Evolutionary conservation across 257 asterid species (phyloP).

Genomic region (Verbena officinalis): DNA sequence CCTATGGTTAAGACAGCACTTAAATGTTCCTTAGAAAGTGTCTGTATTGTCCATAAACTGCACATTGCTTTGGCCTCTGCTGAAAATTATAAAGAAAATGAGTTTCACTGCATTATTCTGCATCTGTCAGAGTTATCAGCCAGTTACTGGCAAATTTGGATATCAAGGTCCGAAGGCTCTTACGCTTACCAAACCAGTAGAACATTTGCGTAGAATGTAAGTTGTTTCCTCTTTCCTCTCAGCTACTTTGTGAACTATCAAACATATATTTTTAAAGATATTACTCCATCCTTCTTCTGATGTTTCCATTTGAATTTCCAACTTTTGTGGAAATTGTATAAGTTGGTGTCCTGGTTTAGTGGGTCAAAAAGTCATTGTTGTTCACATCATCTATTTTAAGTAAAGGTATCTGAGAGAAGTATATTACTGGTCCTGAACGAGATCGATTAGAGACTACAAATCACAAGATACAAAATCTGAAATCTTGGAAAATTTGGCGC

Average conservation of each 20-base stretch:
- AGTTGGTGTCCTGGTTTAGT: background rate
- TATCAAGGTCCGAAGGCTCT: constrained; percentile 47
- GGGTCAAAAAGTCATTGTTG: constrained; percentile 13
- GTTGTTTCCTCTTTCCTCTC: constrained; percentile 35
- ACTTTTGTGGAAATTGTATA: constrained; percentile 1
- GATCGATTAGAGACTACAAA: background rate
- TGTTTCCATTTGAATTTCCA: constrained; percentile 10
- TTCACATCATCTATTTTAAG: constrained; percentile 3
- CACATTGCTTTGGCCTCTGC: constrained; percentile 4
- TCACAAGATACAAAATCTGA: constrained; percentile 5
- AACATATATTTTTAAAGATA: constrained; percentile 7
- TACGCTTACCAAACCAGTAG: constrained; percentile 49
- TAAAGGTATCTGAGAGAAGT: background rate
- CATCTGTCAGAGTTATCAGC: constrained; percentile 51
- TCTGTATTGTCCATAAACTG: constrained; percentile 13
- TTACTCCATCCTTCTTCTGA: constrained; percentile 6
- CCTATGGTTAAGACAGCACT: constrained; percentile 6
- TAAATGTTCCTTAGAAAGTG: constrained; percentile 7
- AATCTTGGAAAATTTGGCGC: background rate
- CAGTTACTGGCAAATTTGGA: constrained; percentile 44
- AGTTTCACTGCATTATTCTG: constrained; percentile 23
- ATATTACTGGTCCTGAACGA: background rate
- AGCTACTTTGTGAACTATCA: constrained; percentile 2
- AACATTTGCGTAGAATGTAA: constrained; percentile 62
- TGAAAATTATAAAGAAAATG: constrained; percentile 8